Conservation (phyloP, 208 protist species). For the Wallacemonas collosoma region DNA sequence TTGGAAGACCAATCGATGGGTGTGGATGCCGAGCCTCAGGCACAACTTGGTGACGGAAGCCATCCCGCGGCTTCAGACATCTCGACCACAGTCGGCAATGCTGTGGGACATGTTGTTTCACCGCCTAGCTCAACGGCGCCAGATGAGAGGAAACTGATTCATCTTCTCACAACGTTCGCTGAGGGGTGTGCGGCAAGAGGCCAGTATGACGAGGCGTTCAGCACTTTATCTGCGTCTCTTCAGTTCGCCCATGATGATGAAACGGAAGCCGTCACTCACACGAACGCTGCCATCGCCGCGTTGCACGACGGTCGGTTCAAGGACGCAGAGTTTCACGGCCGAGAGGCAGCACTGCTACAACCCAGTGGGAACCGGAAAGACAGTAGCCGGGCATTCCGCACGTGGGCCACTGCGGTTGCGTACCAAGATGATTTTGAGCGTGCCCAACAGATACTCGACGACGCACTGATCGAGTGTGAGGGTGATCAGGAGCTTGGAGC, state of each 20-base stretch:
- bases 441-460: constrained; percentile 59
- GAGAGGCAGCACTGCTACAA: constrained; percentile 68
- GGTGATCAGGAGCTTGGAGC: constrained; percentile 8
- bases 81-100: constrained; percentile 30
- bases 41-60: not conserved
- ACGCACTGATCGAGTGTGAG: constrained; percentile 51
- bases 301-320: constrained; percentile 67
- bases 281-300: constrained; percentile 60
- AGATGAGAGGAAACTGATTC: constrained; percentile 80
- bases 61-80: constrained; percentile 8
- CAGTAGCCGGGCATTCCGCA: constrained; percentile 45
- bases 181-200: constrained; percentile 56
- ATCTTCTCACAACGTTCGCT: constrained; percentile 77
- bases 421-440: constrained; percentile 82
- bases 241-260: constrained; percentile 77
- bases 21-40: constrained; percentile 14
- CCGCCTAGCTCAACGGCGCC: constrained; percentile 46
- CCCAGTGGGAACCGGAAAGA: constrained; percentile 22
- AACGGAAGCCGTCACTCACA: constrained; percentile 49
- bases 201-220: constrained; percentile 57
- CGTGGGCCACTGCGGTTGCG: constrained; percentile 79
- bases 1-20: constrained; percentile 34
- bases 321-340: constrained; percentile 78
- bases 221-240: constrained; percentile 47
- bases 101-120: constrained; percentile 48